Evolutionary conservation across 1,139 yeast species (phyloP).

Genomic region (Magnusiomyces fungicola): DNA sequence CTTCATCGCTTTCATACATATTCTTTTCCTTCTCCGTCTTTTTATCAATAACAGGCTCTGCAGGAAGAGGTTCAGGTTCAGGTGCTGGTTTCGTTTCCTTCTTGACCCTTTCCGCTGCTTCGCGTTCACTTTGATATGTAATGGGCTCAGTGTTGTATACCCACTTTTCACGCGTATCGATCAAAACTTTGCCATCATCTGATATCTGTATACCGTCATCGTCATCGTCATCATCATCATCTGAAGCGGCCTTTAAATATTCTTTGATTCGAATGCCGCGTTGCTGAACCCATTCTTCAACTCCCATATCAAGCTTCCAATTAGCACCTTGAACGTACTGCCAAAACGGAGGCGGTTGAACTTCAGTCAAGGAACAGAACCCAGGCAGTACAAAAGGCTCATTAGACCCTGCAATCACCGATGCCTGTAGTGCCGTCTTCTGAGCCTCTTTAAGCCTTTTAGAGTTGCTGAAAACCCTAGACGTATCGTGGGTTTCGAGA

Average conservation of each 20-base stretch:
- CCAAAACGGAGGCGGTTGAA: slow-evolving; percentile 28
- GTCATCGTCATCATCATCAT: not conserved
- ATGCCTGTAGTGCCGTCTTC: not conserved
- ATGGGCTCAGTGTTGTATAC: slow-evolving; percentile 23
- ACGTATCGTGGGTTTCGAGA: too few species aligned
- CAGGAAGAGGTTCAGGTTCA: too few species aligned
- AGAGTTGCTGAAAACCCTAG: too few species aligned
- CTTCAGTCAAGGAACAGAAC: slow-evolving; percentile 15
- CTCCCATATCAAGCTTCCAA: slow-evolving; percentile 27
- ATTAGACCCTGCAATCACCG: too few species aligned
- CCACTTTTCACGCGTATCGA: slow-evolving; percentile 29
- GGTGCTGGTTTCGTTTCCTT: not conserved
- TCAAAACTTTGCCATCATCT: slow-evolving; percentile 6
- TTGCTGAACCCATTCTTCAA: slow-evolving; percentile 27
- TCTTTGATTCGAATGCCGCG: too few species aligned
- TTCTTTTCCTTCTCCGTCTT: slow-evolving; percentile 16
- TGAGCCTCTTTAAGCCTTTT: slow-evolving; percentile 2
- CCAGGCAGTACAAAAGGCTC: slow-evolving; percentile 4
- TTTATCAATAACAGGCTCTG: too few species aligned
- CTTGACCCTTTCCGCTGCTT: not conserved
- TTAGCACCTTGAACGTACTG: slow-evolving; percentile 16
- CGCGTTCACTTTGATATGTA: not conserved
- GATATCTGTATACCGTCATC: not conserved
- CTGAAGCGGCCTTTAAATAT: too few species aligned
- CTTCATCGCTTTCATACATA: too few species aligned